Evolutionary conservation across 2,329 filamentous ascomycete genomes (phyloP), one percentile per base, ranked within the genome.

Genomic region (Aspergillus amoenus): DNA sequence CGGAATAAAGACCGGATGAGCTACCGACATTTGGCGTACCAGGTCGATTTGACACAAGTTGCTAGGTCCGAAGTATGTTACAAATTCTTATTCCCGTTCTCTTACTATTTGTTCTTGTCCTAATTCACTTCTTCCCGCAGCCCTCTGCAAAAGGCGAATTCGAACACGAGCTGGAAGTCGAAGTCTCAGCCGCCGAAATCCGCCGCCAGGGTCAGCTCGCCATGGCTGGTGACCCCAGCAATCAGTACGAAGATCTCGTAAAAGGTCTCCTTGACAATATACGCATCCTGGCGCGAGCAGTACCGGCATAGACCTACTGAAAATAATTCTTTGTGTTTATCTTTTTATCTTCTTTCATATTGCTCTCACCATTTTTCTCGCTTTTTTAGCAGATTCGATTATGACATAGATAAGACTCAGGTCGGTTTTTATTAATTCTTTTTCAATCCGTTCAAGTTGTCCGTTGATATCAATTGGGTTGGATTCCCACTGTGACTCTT

Each of bases 1-100:
- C 86, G 93, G 6, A 87, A 85, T 65, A 99, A 99, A 74, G 93
- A 99, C 73, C 85, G 94, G 17, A 80, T 99, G 70, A 95, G 90
- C 70, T 99, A 99, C 76, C 87, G 83, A 9, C 95, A 97, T 71
- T 83, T 92, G 41, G 86, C 85, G 53, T 97, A 95, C 71, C 90
- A 94, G 71, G 84, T 99, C 65, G 94, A 99, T 74, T 79, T 99
- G 50, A 99, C 94, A 0, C 93, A 97, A 72, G 94, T 99, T 42
- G 89, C 86, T 11, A 82, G 71, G 44, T 68, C 74, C 34, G 78
- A 83, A 59, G 76, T 78, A 60, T 69, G 74, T 68, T 18, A 56
- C 17, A 39, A 22, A 42, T 18, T 57, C 17, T 39, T 27, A 40
- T 8, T 42, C 27, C 40, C 39, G 30, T 22, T 9, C 12, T 15